Base-by-base conservation (phyloP, 805 yeast genomes). In the Candida boleticola region DNA sequence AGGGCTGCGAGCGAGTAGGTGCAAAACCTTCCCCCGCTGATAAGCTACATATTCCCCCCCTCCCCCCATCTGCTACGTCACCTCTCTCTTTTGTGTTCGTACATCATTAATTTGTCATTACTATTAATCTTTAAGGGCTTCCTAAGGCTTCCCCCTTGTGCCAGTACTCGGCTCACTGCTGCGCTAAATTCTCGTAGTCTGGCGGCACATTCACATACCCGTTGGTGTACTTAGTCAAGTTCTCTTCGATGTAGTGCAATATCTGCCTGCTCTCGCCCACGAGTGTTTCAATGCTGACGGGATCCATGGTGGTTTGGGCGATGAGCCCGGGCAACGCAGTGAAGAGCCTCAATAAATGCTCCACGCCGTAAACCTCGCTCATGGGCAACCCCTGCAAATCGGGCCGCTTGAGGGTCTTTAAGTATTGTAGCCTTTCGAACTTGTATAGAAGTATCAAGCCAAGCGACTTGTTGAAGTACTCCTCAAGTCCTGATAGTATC, bases 281-380 rank as follows among this genome's bases (percentile, higher is more conserved):
- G 45, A 88, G 60, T 14, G 75, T 74, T 5, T 68, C 70, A 4
- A 84, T 65, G 41, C 89, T 80, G 44, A 81, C 83, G n/a, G 76
- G 71, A 53, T 89, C 97, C 89, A 89, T 85, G 6, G 81, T 66
- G 1, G 96, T 81, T 48, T 82, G 83, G 0, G 88, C 76, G 41
- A 90, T 74, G n/a, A 89, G 65, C 9, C 89, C 93, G 0, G 99
- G 98, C 34, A 93, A 63, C 1, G 86, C 71, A 13, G 87, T 83
- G 49, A 89, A 69, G 43, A 92, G 63, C 49, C 99, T 71, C 45
- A 92, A 63, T 29, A 93, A 65, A 61, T 90, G 97, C 52, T 87
- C 90, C 1, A 83, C 73, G 0, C 97, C 96, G 54, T 90, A 92
- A 0, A 83, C 58, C 2, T 74, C 70, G 45, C 76, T 58, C 36